Base-by-base conservation (phyloP, 139 green algal species). In the Eudorina sp. region DNA sequence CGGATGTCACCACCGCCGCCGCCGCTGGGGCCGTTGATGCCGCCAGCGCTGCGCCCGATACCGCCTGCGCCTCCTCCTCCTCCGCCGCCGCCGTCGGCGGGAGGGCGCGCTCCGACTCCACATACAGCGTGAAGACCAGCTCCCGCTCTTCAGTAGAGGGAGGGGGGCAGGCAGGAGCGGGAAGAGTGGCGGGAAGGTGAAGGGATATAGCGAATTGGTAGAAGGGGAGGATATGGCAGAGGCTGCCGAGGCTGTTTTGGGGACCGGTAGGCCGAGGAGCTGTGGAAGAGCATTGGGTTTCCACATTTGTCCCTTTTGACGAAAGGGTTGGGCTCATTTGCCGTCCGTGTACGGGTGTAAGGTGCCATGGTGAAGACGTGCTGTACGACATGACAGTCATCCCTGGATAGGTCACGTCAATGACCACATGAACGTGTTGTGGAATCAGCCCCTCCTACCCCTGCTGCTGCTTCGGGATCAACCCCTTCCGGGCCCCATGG, bases 81-180 rank as follows among this genome's bases (percentile, higher is more conserved):
- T 7, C 4, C 34, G 5, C 31, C 51, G 18, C 38, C 27, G 6
- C 69, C 69, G 69, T 21, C 19, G 69, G n/a, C 36, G 69, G 38
- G 4, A 7, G 36, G 3, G 14, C 69, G 38, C 19, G 5, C 11
- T 53, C 40, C 38, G 45, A 34, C 76, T 83, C 76, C 48, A 83
- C 76, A 1, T 51, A 51, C 51, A 83, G 76, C 31, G 51, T 70
- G 76, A 83, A 83, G n/a, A 34, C 21, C 51, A 83, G n/a, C 31
- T 83, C 51, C 76, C 76, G 53, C 51, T 53, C 76, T 83, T 51
- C 21, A 46, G 19, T n/a, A n/a, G n/a, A n/a, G n/a, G n/a, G n/a
- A n/a, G n/a, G n/a, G n/a, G n/a, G n/a, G n/a, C 18, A 41, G 36
- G 70, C 3, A 9, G 19, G 41, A 40, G 41, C 9, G 62, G 62